Evolutionary conservation across 2,329 filamentous ascomycete species (phyloP), one percentile per base, ranked within the genome.

Genomic region (Penicillium sp.): DNA sequence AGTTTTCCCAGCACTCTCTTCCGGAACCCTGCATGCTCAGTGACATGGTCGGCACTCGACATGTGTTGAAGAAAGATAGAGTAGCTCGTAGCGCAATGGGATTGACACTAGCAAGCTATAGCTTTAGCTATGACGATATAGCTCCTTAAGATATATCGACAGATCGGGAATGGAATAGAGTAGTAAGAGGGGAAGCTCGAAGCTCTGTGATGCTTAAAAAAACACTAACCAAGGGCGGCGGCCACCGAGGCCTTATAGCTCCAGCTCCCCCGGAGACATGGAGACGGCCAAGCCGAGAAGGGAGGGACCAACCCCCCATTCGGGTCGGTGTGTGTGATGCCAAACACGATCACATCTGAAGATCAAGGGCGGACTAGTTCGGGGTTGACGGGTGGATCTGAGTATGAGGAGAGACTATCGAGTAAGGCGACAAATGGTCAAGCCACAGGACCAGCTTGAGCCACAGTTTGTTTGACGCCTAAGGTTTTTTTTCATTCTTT

Each of bases 1-100:
- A 75, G 66, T 60, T 72, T 69, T 68, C 65, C 73, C 70, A 73
- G 56, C 35, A 74, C 45, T 71, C 68, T 73, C 69, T 69, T 70
- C 66, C 73, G 63, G 69, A 71, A 67, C 60, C 69, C 50, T 71
- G 68, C 61, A 71, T 67, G 65, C 71, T 72, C 62, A 74, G 62
- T 55, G 68, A 70, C 71, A 75, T 74, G 62, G 56, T 67, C 65
- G 57, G 53, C 55, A 53, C 58, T 68, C 54, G 67, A 68, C 72
- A 47, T 49, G 19, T 17, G 44, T 40, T n/a, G 13, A 30, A 44
- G 19, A 60, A 45, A 49, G 47, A 38, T 4, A 19, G 24, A 49
- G 26, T 49, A 17, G 17, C 45, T 49, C 17, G 26, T n/a, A 49
- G 26, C 17, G 26, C 13, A n/a, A 30, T 19, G n/a, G 8, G 7